phyloP scores from a whole-genome alignment of 768 basidiomycete species.

The Mycena leptocephala region DNA sequence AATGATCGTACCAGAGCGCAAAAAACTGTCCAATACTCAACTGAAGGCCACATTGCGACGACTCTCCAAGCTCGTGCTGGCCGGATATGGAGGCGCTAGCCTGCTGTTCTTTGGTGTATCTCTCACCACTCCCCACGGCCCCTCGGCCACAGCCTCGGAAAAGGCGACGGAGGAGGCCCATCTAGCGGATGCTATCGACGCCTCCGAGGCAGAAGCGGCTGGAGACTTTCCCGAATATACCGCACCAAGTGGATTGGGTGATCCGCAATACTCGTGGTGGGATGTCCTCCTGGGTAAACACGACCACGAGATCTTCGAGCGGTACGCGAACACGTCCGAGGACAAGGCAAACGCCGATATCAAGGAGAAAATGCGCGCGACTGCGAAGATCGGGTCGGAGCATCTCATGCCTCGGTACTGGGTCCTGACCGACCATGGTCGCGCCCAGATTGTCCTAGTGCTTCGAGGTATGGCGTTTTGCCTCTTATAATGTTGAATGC shows the following conservation, averaged over 20 bases:
- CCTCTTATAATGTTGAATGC: not conserved
- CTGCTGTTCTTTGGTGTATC: slow-evolving; percentile 86
- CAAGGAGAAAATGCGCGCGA: slow-evolving; percentile 65
- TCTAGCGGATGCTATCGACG: slow-evolving; percentile 77
- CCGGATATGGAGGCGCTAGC: slow-evolving; percentile 88
- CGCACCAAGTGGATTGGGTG: slow-evolving; percentile 36
- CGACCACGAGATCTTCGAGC: slow-evolving; percentile 88
- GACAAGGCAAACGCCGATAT: slow-evolving; percentile 51
- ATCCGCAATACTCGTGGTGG: slow-evolving; percentile 84
- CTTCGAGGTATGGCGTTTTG: slow-evolving; percentile 65
- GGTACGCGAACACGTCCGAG: slow-evolving; percentile 60
- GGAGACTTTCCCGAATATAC: slow-evolving; percentile 54
- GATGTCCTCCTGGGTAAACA: slow-evolving; percentile 85
- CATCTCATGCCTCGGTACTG: slow-evolving; percentile 88
- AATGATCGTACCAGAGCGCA: slow-evolving; percentile 12
- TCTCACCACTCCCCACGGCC: slow-evolving; percentile 51
- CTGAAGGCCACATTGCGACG: slow-evolving; percentile 82
- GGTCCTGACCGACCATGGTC: slow-evolving; percentile 87
- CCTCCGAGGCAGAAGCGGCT: slow-evolving; percentile 77
- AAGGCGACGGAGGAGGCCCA: slow-evolving; percentile 73
- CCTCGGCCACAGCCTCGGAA: slow-evolving; percentile 52
- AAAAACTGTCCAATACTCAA: slow-evolving; percentile 58
- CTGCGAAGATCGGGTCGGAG: slow-evolving; percentile 77
- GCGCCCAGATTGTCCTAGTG: slow-evolving; percentile 84
- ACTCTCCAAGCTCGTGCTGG: slow-evolving; percentile 87